A percentile compares a stretch with the other conserved stretches of the same genome.
Evolutionary conservation across 1,284 basidiomycete species (phyloP).

Genomic region (Cutaneotrichosporon spelunceum): DNA sequence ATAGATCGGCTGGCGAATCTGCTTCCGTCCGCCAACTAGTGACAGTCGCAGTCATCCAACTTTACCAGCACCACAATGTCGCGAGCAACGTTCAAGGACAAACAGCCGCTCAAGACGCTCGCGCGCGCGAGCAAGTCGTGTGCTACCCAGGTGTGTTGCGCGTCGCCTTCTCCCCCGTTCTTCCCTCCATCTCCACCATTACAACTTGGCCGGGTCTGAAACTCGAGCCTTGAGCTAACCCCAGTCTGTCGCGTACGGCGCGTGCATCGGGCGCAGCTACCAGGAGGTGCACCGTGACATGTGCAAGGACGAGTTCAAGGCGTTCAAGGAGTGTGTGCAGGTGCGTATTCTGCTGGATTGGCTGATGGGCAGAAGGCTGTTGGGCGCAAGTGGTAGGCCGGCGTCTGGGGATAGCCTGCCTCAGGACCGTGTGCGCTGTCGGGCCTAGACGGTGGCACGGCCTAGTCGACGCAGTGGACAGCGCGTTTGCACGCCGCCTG

Average conservation of each 20-base stretch:
- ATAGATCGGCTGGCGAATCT: too few species aligned
- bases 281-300: slow-evolving; percentile 52
- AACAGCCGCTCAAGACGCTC: slow-evolving; percentile 45
- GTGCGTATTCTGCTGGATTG: slow-evolving; percentile 30
- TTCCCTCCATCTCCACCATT: background rate
- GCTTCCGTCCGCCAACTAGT: too few species aligned
- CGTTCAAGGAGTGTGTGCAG: slow-evolving; percentile 54
- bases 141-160: slow-evolving; percentile 38
- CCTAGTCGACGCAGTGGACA: too few species aligned
- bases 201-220: background rate
- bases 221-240: background rate
- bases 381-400: slow-evolving; percentile 44
- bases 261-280: slow-evolving; percentile 52
- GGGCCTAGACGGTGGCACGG: too few species aligned
- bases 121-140: slow-evolving; percentile 45
- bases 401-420: too few species aligned
- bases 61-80: background rate
- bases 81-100: slow-evolving; percentile 41
- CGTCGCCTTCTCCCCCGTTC: background rate
- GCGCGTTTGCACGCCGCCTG: too few species aligned
- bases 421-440: too few species aligned
- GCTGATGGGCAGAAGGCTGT: slow-evolving; percentile 37
- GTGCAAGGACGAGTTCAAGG: slow-evolving; percentile 52
- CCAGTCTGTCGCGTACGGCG: slow-evolving; percentile 52
- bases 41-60: background rate